Evolutionary conservation across 176 grass and related monocot genomes (phyloP), one percentile per base, ranked within the genome.

Genomic region (Oryza australiensis): DNA sequence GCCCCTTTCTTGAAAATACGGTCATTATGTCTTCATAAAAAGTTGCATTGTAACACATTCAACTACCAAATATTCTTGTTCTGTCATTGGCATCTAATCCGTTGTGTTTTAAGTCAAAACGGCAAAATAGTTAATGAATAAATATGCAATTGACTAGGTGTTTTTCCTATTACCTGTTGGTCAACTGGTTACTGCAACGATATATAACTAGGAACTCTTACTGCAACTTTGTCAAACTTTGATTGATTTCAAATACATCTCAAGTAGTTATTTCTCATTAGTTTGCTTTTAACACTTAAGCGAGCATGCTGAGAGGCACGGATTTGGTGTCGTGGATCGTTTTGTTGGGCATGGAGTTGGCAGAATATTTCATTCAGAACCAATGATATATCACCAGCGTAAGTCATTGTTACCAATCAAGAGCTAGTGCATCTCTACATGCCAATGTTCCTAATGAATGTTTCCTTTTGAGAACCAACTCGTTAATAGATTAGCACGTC

Each of bases 321-420:
- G 87, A 24, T 90, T 88, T 88, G 70, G 79, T 65, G 91, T 95
- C 5, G 96, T 99, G 73, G 85, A 99, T 49, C 70, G 73, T 66
- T 95, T 99, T 87, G 96, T 99, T 70, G 93, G 96, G 62, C 91
- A 95, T 66, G 96, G 96, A 72, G 91, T 95, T 33, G 96, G 93
- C 23, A 95, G 34, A 81, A 68, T 93, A 57, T 99, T 99, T 68
- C 96, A 95, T 73, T 90, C 96, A 23, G 87, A 94, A 70, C 96
- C 96, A 75, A 85, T 99, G 28, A 99, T 99, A 82, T 88, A 80
- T 70, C 93, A 99, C 79, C 85, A 93, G 9, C 87, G 93, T 95
- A 85, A 99, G 96, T 86, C 26, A 63, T 33, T 26, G 5, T 27
- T 80, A 62, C 4, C 23, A 26, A 16, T 55, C 24, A 67, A 24